A percentile compares a stretch with the other conserved stretches of the same genome.
These are phyloP conservation scores for Xylaria castorea DNA, from an alignment of 495 filamentous ascomycete genomes.

Conservation along the genomic window DNA sequence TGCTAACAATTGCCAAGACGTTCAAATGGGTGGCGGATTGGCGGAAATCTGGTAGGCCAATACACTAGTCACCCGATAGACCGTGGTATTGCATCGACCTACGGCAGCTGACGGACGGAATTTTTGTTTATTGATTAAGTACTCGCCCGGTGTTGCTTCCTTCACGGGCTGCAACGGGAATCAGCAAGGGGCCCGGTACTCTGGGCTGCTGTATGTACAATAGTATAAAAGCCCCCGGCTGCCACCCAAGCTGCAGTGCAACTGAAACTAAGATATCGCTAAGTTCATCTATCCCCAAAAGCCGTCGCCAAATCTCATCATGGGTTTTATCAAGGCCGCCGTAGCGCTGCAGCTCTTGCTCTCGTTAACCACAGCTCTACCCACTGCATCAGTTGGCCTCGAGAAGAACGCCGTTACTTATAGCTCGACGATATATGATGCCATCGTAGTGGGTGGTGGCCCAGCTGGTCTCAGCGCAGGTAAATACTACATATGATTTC, in stretches of 20 bases:
- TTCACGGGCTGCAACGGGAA: neutral
- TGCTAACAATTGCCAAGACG: no score
- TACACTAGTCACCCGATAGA: constrained; percentile 12
- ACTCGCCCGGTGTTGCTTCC: neutral
- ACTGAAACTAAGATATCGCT: neutral
- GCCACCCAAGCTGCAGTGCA: neutral
- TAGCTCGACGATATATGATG: constrained; percentile 30
- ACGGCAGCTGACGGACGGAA: constrained; percentile 14
- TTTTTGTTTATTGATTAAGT: constrained; percentile 6
- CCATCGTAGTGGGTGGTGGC: constrained; percentile 41
- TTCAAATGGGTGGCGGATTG: no score
- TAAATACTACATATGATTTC: neutral
- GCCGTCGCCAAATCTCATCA: constrained; percentile 14
- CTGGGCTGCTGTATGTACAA: neutral
- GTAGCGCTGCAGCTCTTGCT: constrained; percentile 17
- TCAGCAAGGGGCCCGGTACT: neutral
- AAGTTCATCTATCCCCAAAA: neutral
- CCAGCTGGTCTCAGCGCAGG: constrained; percentile 48
- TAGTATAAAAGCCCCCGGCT: neutral
- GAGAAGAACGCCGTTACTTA: constrained; percentile 1
- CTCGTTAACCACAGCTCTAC: constrained; percentile 17
- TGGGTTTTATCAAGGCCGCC: constrained; percentile 23
- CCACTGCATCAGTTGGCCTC: constrained; percentile 3
- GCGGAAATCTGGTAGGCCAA: no score
- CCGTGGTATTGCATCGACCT: neutral